Base-by-base conservation (phyloP, 1,139 yeast genomes). In the Pichia sp. region DNA sequence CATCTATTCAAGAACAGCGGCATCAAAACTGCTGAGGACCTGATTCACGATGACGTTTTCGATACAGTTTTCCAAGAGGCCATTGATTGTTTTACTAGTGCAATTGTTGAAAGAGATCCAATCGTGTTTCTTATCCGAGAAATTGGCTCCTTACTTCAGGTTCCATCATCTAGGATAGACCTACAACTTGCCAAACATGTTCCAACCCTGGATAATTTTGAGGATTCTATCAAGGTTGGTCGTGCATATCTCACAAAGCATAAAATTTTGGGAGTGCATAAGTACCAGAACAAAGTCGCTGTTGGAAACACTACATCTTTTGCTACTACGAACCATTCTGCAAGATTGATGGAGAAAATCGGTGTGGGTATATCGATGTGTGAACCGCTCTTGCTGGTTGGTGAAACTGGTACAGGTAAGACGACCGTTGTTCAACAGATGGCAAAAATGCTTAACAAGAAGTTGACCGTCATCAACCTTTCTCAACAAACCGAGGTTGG, bases 401-500 rank as follows among this genome's bases (percentile, higher is more conserved):
- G 99, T 62, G 99, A 93, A 63, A 91, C 99, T 0, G 99, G 99
- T 67, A 91, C 98, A 0, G 99, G 99, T 67, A 93, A 93, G 55
- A 93, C 99, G 2, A 88, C 98, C 0, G 87, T 88, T 11, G 95
- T 93, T 8, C 99, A 93, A 62, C 88, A 88, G 51, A 66, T 91
- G 39, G 95, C 98, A 1, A 75, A 78, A 47, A 59, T 82, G 49
- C 61, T 86, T 62, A 77, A 84, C 55, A 83, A 84, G 53, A 79
- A 78, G 33, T 63, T 93, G 13, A 80, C 84, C 0, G 97, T 88
- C 9, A 86, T 93, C 45, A 93, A 93, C 54, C 91, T 93, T 14
- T 93, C 98, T 10, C 99, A 93, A 56, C 98, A 93, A 59, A 93
- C 98, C 0, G 99, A 93, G 59, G 69, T 91, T 3, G 88, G 96